Base-by-base conservation (phyloP, 805 yeast genomes). In the Zygotorulaspora danielsina region DNA sequence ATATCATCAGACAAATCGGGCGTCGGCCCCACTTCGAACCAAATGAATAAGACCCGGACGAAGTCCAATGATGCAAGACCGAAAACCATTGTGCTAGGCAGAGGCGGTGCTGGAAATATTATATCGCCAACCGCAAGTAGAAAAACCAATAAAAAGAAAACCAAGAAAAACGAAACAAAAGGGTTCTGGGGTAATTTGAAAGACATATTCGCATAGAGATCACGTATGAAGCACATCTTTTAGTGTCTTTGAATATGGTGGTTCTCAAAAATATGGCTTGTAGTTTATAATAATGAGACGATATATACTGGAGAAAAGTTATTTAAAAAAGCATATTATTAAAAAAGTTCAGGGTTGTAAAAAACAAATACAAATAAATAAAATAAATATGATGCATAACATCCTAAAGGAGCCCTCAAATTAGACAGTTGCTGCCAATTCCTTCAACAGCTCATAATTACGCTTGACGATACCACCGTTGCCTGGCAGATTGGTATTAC, bases 391-490 rank as follows among this genome's bases (percentile, higher is more conserved):
- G n/a, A n/a, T n/a, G n/a, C n/a, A n/a, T n/a, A n/a, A n/a, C n/a
- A n/a, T n/a, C n/a, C n/a, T n/a, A n/a, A n/a, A n/a, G n/a, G n/a
- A n/a, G n/a, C n/a, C n/a, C n/a, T n/a, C n/a, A n/a, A n/a, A 38
- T 40, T 27, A 44, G 26, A 44, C 48, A 6, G 48, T 44, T 6
- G 79, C 76, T 31, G 87, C 87, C 51, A 84, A 70, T 57, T 84
- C 90, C 64, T 81, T 89, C 57, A 84, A 69, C 51, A 85, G 66
- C 55, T 76, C 79, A 65, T 73, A 85, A 64, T 83, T 79, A 65
- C 97, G 80, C 66, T 81, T 86, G 54, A 82, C 86, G 59, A 93
- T 84, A 27, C 95, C 82, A 40, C 97, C 97, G 61, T 84, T 85
- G 31, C 96, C 96, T 45, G 98, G 97, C 55, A 93, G 74, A 58